phyloP scores from a whole-genome alignment of 2,329 filamentous ascomycete species.

The Chrysoporthe cubensis region DNA sequence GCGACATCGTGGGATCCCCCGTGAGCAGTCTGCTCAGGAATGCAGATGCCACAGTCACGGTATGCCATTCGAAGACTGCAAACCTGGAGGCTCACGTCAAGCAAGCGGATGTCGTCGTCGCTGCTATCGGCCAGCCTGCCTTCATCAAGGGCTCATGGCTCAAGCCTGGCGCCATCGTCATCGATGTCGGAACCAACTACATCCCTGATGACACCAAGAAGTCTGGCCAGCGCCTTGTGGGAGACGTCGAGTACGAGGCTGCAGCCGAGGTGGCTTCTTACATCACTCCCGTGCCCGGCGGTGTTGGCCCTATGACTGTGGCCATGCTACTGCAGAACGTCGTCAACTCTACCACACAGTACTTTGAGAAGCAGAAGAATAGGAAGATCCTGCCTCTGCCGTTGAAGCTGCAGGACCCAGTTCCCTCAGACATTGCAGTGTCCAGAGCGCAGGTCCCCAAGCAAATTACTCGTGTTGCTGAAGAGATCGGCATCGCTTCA shows the following conservation, averaged over 20 bases:
- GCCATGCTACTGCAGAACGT: slow-evolving; percentile 98
- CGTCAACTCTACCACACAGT: slow-evolving; percentile 79
- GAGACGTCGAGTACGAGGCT: slow-evolving; percentile 90
- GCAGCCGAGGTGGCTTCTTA: slow-evolving; percentile 84
- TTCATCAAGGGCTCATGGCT: slow-evolving; percentile 96
- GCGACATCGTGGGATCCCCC: slow-evolving; percentile 96
- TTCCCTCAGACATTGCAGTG: slow-evolving; percentile 94
- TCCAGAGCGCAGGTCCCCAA: slow-evolving; percentile 92
- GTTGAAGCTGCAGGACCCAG: slow-evolving; percentile 75
- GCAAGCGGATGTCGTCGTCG: slow-evolving; percentile 85
- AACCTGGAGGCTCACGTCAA: slow-evolving; percentile 76
- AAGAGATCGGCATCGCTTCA: slow-evolving; percentile 84
- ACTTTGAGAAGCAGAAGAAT: slow-evolving; percentile 81
- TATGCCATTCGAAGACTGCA: slow-evolving; percentile 89
- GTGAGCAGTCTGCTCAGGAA: slow-evolving; percentile 96
- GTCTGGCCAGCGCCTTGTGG: slow-evolving; percentile 88
- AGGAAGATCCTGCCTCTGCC: slow-evolving; percentile 82
- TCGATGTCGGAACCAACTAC: slow-evolving; percentile 98
- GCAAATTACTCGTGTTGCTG: slow-evolving; percentile 80
- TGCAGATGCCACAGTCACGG: slow-evolving; percentile 93
- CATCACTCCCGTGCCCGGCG: slow-evolving; percentile 95
- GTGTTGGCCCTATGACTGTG: slow-evolving; percentile 98
- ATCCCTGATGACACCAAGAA: slow-evolving; percentile 88
- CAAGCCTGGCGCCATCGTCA: slow-evolving; percentile 92
- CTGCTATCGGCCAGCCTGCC: slow-evolving; percentile 83